Conservation (phyloP, 1,284 basidiomycete genomes). For the Fomitopsis palustris region DNA sequence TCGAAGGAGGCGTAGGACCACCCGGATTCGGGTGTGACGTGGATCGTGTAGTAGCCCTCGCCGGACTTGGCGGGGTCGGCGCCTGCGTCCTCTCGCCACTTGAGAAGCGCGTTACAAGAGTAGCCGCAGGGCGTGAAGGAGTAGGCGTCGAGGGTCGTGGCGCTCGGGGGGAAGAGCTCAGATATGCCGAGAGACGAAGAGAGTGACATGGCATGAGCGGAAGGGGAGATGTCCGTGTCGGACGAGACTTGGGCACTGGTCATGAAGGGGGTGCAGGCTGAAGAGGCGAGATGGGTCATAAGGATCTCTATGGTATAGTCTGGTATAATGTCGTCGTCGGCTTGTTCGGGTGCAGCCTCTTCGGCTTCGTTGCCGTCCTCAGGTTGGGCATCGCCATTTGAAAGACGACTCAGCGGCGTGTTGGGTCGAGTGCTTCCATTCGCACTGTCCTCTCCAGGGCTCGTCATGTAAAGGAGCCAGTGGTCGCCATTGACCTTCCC, state of each 20-base stretch:
- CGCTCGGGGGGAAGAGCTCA: slow-evolving; percentile 73
- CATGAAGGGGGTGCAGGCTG: slow-evolving; percentile 79
- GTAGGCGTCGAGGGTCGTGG: slow-evolving; percentile 89
- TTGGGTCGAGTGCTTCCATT: slow-evolving; percentile 21
- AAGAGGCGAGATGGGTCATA: slow-evolving; percentile 90
- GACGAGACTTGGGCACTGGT: slow-evolving; percentile 38
- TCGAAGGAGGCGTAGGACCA: slow-evolving; percentile 99
- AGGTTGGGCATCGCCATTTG: slow-evolving; percentile 14
- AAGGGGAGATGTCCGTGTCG: slow-evolving; percentile 34
- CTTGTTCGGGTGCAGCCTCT: neutral
- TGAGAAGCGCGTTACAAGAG: slow-evolving; percentile 90
- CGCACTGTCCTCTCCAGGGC: slow-evolving; percentile 40
- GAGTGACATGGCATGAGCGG: slow-evolving; percentile 64
- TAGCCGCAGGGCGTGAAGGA: slow-evolving; percentile 97
- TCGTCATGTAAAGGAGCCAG: slow-evolving; percentile 94
- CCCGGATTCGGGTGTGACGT: slow-evolving; percentile 96
- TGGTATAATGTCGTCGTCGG: slow-evolving; percentile 26
- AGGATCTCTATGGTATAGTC: slow-evolving; percentile 99
- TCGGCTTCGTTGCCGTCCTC: slow-evolving; percentile 3
- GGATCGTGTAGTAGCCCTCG: slow-evolving; percentile 97
- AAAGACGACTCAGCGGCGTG: slow-evolving; percentile 18
- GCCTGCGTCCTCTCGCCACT: slow-evolving; percentile 40
- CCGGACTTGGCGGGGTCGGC: slow-evolving; percentile 29
- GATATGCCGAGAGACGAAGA: slow-evolving; percentile 81
- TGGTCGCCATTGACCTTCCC: slow-evolving; percentile 99